These are phyloP conservation scores for Sporothrix sp. DNA, from an alignment of 2,329 filamentous ascomycete genomes.

Conservation along the genomic window DNA sequence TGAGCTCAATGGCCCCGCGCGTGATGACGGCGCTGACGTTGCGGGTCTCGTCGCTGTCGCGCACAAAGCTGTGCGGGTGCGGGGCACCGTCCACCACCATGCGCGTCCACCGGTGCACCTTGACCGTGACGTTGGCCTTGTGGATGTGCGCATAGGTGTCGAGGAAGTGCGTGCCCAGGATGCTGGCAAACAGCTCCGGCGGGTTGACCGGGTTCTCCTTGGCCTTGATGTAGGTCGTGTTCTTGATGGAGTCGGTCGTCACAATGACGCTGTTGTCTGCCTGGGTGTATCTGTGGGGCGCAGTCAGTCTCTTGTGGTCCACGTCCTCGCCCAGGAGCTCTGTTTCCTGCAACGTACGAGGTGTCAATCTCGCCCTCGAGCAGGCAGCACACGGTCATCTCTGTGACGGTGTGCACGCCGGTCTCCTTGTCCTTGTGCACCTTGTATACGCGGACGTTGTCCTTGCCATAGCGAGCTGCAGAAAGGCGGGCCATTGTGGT, in stretches of 20 bases:
- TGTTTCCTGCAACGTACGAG: constrained; percentile 44
- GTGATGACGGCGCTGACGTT: constrained; percentile 65
- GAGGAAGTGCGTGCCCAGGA: constrained; percentile 81
- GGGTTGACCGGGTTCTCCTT: constrained; percentile 89
- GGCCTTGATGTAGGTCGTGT: constrained; percentile 89
- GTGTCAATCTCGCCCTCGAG: constrained; percentile 86
- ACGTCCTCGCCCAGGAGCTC: too few relatives aligned
- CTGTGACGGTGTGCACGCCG: constrained; percentile 73
- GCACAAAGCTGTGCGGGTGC: constrained; percentile 90
- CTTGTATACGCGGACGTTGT: constrained; percentile 98
- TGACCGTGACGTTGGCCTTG: constrained; percentile 68
- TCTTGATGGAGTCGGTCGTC: constrained; percentile 96
- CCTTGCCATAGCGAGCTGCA: constrained; percentile 76
- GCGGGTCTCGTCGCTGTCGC: constrained; percentile 81
- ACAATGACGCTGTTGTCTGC: constrained; percentile 94
- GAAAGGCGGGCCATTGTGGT: constrained; percentile 45
- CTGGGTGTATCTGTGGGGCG: constrained; percentile 69
- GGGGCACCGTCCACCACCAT: constrained; percentile 79
- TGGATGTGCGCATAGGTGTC: constrained; percentile 82
- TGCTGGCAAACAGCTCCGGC: constrained; percentile 82
- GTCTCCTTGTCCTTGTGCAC: constrained; percentile 70
- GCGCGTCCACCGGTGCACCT: constrained; percentile 84
- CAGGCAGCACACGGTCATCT: constrained; percentile 90
- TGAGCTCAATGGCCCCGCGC: constrained; percentile 63
- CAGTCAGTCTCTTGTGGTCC: too few relatives aligned